Base-by-base conservation (phyloP, 2,329 filamentous ascomycete genomes). In the Trichoderma hamatum region DNA sequence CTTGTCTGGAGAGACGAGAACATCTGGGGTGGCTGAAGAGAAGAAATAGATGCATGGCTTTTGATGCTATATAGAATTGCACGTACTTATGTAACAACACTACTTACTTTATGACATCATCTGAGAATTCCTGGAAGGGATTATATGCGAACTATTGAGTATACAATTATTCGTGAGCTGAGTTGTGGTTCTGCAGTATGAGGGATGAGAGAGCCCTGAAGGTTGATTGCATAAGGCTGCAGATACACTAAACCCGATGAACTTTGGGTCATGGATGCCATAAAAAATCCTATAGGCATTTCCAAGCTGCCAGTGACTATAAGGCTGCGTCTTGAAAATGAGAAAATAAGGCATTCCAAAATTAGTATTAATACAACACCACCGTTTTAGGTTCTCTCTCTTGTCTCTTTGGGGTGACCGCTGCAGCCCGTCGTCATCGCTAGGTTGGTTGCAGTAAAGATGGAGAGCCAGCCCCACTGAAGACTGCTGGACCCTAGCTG, bases 381-480 rank as follows among this genome's bases (percentile, higher is more conserved):
- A 43, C 39, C 61, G n/a, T n/a, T 21, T 36, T 64, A 21, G 34
- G 43, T 19, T 39, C 30, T 32, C n/a, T 21, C 34, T 32, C 26
- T 24, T 13, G 16, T 55, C 34, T n/a, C n/a, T 6, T 56, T 34
- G 28, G 60, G 28, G n/a, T 30, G 24, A 19, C 51, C 32, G 63
- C 63, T 67, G 63, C 63, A 67, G 63, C 54, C 54, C 63, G 24
- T 67, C 63, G 63, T 67, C 63, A 67, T 67, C 62, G 62, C 32
- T 30, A 26, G 32, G 7, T 28, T 32, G 26, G 39, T 3, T 43
- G 39, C 39, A 43, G 21, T 51, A 43, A 21, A 58, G 58, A 67
- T 30, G 36, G 63, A 39, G 43, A 59, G 28, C 13, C 19, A 9
- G 49, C 54, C 63, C 63, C 63, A 59, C 63, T 58, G 43, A 10